Percentiles rank a stretch among this genome's conserved stretches.
phyloP scores from a whole-genome alignment of 805 yeast species.

The Yamadazyma sp. region DNA sequence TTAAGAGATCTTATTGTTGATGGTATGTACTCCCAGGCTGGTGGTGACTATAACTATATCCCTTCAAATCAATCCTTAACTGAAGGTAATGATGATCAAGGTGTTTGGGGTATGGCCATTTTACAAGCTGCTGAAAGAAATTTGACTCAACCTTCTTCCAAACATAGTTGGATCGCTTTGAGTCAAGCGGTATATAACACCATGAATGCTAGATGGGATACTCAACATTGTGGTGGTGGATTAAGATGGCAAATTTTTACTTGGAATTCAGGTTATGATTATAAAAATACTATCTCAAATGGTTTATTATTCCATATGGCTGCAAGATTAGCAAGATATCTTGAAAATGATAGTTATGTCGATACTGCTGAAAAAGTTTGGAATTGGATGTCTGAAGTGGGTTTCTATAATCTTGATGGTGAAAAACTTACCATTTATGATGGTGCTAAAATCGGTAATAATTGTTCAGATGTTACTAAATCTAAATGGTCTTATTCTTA shows the following conservation, averaged over 20 bases:
- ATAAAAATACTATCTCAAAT: constrained; percentile 88
- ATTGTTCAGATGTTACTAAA: constrained; percentile 49
- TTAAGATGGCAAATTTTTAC: constrained; percentile 93
- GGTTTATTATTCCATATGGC: constrained; percentile 86
- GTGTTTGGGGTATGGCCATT: constrained; percentile 49
- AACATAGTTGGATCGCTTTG: constrained; percentile 76
- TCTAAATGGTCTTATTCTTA: constrained; percentile 69
- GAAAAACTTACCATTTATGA: constrained; percentile 44
- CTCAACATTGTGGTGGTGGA: constrained; percentile 74
- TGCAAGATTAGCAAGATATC: constrained; percentile 82
- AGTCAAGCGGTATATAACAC: constrained; percentile 90
- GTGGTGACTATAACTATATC: constrained; percentile 38
- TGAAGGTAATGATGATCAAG: constrained; percentile 53
- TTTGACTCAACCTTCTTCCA: constrained; percentile 48
- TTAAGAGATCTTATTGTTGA: constrained; percentile 28
- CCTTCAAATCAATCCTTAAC: constrained; percentile 46
- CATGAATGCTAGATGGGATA: constrained; percentile 89
- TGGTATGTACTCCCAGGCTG: constrained; percentile 44
- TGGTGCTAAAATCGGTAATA: constrained; percentile 52
- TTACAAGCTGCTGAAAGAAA: constrained; percentile 47
- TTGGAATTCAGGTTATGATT: constrained; percentile 93
- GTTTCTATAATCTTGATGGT: constrained; percentile 20
- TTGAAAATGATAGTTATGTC: constrained; percentile 67
- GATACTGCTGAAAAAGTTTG: constrained; percentile 74
- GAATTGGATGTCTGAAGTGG: constrained; percentile 68